Conservation (phyloP, 202 grass and related monocot genomes). For the Zizania palustris region DNA sequence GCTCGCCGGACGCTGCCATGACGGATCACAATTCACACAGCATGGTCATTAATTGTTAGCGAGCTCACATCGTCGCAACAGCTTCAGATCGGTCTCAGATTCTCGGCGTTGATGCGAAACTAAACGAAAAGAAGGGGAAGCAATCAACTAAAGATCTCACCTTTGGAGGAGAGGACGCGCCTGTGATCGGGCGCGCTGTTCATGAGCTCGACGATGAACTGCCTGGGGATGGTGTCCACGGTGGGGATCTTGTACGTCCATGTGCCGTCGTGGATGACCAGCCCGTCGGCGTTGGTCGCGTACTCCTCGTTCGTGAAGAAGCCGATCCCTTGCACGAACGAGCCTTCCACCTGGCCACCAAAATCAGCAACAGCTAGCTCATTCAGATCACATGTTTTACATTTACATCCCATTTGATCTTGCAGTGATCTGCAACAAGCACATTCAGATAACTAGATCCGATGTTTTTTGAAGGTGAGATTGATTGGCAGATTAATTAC, state of each 20-base stretch:
- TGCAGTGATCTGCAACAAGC: background rate
- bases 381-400: background rate
- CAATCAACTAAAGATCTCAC: background rate
- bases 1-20: slow-evolving; percentile 83
- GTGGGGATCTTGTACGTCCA: slow-evolving; percentile 97
- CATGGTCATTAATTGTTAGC: too few species aligned
- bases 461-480: background rate
- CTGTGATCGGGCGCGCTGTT: slow-evolving; percentile 65
- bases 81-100: background rate
- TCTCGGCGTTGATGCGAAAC: background rate
- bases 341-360: slow-evolving; percentile 65
- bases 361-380: background rate
- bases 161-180: slow-evolving; percentile 83
- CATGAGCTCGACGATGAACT: slow-evolving; percentile 81
- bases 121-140: background rate
- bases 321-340: slow-evolving; percentile 84
- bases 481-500: background rate
- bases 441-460: background rate
- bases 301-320: slow-evolving; percentile 93
- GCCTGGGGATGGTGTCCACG: slow-evolving; percentile 79
- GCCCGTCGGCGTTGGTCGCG: slow-evolving; percentile 63
- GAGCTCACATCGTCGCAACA: background rate
- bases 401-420: background rate
- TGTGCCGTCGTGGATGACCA: slow-evolving; percentile 75
- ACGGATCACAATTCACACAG: too few species aligned